Base-by-base conservation (phyloP, 2,329 filamentous ascomycete genomes). In the Onygenales sp. region DNA sequence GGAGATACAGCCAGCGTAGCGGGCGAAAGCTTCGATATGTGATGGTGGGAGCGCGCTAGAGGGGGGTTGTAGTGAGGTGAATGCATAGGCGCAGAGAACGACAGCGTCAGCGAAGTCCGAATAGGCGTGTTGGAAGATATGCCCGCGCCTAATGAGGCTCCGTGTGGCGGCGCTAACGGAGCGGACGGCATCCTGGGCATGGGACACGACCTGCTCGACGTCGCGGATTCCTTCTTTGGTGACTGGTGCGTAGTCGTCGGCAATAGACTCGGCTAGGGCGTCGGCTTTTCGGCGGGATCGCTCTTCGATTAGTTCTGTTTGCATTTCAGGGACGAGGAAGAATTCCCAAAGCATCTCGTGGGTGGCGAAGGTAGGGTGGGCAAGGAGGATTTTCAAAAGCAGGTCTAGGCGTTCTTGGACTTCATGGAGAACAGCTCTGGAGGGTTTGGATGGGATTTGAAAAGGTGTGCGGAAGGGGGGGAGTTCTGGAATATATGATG, bases 301-400 rank as follows among this genome's bases (percentile, higher is more conserved):
- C 67, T 95, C 86, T 51, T 88, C 86, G 78, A 97, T 92, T 81
- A 91, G 89, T 17, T 89, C 84, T 0, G 88, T 80, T 66, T 95
- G 89, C 49, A 98, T 82, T 61, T 98, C 93, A 1, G 93, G 93
- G 10, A 98, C 91, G 0, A 98, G 79, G 70, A 98, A 95, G 72
- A 98, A 98, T 63, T 98, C 93, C 94, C 93, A 98, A 2, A 98
- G 79, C 80, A 97, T 89, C 72, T 98, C 93, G 65, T 98, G 94
- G 0, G 89, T 95, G 0, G 89, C 82, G 66, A 98, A 96, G 0
- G 93, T 97, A 3, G 92, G 87, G 64, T 98, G 93, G 7, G 82
- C 78, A 31, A 98, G 78, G 58, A 98, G 79, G 14, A 90, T 89
- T 59, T 88, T 89, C 61, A 98, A 74, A 63, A 97, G 96, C 60